A percentile compares a stretch with the other conserved stretches of the same genome.
These are phyloP conservation scores for Sporothrix variecibatus DNA, from an alignment of 2,329 filamentous ascomycete species.

Conservation along the genomic window DNA sequence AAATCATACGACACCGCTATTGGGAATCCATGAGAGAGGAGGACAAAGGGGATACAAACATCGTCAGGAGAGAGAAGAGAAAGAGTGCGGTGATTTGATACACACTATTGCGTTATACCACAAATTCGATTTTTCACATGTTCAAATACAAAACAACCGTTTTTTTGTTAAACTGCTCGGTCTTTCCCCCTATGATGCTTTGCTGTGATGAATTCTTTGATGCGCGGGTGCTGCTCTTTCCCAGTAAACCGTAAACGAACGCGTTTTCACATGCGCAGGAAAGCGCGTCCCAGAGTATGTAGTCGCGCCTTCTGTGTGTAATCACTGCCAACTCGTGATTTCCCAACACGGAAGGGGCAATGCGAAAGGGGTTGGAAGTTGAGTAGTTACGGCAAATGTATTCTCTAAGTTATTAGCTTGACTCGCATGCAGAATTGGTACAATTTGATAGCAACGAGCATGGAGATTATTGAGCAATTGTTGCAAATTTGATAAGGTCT, in stretches of 20 bases:
- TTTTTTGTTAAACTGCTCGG: no score
- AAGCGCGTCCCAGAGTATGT: neutral
- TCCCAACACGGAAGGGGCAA: neutral
- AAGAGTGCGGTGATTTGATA: slow-evolving; percentile 1
- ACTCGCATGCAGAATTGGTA: neutral
- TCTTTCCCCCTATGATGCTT: neutral
- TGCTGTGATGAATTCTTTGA: neutral
- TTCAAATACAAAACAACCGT: neutral
- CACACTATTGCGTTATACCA: slow-evolving; percentile 17
- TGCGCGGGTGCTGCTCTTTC: neutral
- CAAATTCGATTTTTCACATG: slow-evolving; percentile 14
- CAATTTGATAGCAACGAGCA: neutral
- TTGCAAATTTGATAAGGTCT: neutral
- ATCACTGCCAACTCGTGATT: neutral
- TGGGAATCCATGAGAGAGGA: neutral
- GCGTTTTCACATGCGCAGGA: neutral
- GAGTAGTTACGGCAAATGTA: no score
- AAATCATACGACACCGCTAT: no score
- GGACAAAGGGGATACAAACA: neutral
- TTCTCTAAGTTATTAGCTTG: neutral
- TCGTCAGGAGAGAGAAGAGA: neutral
- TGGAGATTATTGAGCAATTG: neutral
- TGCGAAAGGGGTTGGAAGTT: neutral
- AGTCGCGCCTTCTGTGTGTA: neutral
- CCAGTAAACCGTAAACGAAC: no score